These are phyloP conservation scores for Fusarium austroafricanum DNA, from an alignment of 2,329 filamentous ascomycete species.

Conservation along the genomic window DNA sequence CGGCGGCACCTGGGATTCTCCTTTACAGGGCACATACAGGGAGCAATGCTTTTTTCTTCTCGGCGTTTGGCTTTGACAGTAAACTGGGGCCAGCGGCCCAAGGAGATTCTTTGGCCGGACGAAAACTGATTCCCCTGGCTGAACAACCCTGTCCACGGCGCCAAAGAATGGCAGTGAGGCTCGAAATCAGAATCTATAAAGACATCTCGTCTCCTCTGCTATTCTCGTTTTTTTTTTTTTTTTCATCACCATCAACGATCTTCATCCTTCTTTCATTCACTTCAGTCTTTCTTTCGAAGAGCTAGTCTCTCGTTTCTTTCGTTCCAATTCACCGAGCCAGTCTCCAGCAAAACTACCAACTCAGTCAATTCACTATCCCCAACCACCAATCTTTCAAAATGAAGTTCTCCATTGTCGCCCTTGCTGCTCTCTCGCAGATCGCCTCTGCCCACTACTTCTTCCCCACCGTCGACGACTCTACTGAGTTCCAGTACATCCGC, in stretches of 20 bases:
- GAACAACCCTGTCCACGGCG: neutral
- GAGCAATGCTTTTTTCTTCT: conserved; percentile 11
- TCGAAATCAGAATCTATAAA: conserved; percentile 23
- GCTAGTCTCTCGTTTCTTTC: conserved; percentile 33
- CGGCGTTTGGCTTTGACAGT: conserved; percentile 1
- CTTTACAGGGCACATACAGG: neutral
- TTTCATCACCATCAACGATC: conserved; percentile 26
- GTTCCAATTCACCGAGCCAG: conserved; percentile 28
- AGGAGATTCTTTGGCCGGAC: neutral
- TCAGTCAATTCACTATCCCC: conserved; percentile 13
- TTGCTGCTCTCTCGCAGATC: conserved; percentile 26
- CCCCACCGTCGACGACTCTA: conserved; percentile 10
- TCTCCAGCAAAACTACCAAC: conserved; percentile 26
- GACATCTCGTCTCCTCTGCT: neutral
- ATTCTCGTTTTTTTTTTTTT: conserved; percentile 4
- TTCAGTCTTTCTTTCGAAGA: conserved; percentile 34
- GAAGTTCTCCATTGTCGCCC: conserved; percentile 23
- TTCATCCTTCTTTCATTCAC: conserved; percentile 33
- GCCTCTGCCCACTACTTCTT: conserved; percentile 29
- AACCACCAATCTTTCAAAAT: conserved; percentile 18
- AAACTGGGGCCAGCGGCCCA: neutral
- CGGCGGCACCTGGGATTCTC: no score
- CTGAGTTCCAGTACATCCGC: conserved; percentile 25
- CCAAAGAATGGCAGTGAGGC: neutral
- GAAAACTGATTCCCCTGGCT: conserved; percentile 2